A percentile compares a stretch with the other conserved stretches of the same genome.
phyloP scores from a whole-genome alignment of 495 filamentous ascomycete genomes.

The Aspergillus sclerotiicarbonarius region DNA sequence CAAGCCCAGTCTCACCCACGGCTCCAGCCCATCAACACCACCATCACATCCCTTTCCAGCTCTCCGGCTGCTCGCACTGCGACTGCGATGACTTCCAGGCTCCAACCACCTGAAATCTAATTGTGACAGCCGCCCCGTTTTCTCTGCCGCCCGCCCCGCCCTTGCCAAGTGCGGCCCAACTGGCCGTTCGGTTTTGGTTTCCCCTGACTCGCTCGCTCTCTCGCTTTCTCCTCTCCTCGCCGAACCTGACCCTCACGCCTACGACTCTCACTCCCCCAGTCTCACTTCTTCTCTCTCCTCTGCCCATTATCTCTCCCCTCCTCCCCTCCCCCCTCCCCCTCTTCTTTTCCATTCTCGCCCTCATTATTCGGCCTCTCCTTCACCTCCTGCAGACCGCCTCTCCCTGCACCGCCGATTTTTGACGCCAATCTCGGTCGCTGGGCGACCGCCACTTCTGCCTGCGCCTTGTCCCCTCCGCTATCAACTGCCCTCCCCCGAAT shows the following conservation, averaged over 20 bases:
- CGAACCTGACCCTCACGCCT: neutral
- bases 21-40: neutral
- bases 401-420: neutral
- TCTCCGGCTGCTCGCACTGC: neutral
- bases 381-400: neutral
- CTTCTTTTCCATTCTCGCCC: constrained; percentile 13
- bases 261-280: neutral
- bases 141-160: constrained; percentile 16
- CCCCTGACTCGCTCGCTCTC: neutral
- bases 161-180: constrained; percentile 13
- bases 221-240: constrained; percentile 1
- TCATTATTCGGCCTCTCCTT: constrained; percentile 2
- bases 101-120: neutral
- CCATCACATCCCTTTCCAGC: neutral
- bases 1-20: neutral
- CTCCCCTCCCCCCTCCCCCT: constrained; percentile 9
- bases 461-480: constrained; percentile 11
- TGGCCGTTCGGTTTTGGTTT: constrained; percentile 2
- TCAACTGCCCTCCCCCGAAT: constrained; percentile 18
- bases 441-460: constrained; percentile 28
- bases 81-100: neutral
- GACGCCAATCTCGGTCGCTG: constrained; percentile 31
- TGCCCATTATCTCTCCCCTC: constrained; percentile 11
- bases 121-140: neutral
- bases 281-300: constrained; percentile 4